phyloP scores from a whole-genome alignment of 2,329 filamentous ascomycete species.

The Parafenestella ontariensis region DNA sequence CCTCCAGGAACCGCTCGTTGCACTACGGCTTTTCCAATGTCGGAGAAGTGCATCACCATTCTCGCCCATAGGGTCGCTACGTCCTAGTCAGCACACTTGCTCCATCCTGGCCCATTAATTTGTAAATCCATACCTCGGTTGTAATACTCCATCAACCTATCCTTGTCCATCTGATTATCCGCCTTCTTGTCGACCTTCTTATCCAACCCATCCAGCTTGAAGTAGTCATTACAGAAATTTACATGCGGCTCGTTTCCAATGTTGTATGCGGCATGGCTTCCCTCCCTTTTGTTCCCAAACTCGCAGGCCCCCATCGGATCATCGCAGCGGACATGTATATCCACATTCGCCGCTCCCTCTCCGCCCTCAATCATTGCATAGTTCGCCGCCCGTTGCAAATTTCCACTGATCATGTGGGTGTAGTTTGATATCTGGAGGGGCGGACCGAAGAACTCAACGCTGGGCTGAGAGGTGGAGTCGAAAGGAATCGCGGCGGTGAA shows the following conservation, averaged over 20 bases:
- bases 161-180: constrained; percentile 28
- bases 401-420: constrained; percentile 36
- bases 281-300: constrained; percentile 36
- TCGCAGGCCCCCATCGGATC: constrained; percentile 39
- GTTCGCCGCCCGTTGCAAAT: constrained; percentile 37
- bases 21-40: constrained; percentile 37
- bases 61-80: constrained; percentile 43
- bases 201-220: constrained; percentile 33
- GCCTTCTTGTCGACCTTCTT: constrained; percentile 32
- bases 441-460: constrained; percentile 39
- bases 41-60: constrained; percentile 44
- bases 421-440: constrained; percentile 33
- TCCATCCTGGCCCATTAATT: not conserved
- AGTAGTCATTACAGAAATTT: constrained; percentile 43
- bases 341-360: constrained; percentile 28
- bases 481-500: constrained; percentile 35
- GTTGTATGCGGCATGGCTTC: constrained; percentile 42
- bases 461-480: constrained; percentile 29
- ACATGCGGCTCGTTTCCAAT: constrained; percentile 46
- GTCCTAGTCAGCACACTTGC: not conserved
- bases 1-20: constrained; percentile 21
- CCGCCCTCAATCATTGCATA: constrained; percentile 36
- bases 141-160: constrained; percentile 39
- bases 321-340: constrained; percentile 45
- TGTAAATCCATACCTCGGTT: constrained; percentile 31